These are phyloP conservation scores for Setaria viridis DNA, from an alignment of 202 grass and related monocot genomes.

Conservation along the genomic window DNA sequence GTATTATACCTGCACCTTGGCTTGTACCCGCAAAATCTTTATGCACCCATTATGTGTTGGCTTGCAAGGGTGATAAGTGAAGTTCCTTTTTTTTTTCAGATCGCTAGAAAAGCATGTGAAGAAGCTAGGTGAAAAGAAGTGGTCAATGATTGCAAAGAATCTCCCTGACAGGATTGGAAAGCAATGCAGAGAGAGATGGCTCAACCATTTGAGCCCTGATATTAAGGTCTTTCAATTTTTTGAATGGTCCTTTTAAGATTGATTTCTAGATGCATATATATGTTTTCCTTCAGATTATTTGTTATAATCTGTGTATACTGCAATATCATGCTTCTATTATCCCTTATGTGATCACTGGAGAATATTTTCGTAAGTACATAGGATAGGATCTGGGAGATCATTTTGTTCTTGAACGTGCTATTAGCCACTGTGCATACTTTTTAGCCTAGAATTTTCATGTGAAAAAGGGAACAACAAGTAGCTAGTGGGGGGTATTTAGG, in stretches of 20 bases:
- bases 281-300: background rate
- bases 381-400: background rate
- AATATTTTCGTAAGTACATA: background rate
- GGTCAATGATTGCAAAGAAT: slow-evolving; percentile 46
- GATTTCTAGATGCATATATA: background rate
- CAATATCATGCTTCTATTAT: background rate
- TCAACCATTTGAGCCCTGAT: slow-evolving; percentile 55
- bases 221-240: slow-evolving; percentile 42
- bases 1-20: background rate
- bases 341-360: background rate
- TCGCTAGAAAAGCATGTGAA: slow-evolving; percentile 31
- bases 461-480: background rate
- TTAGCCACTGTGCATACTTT: background rate
- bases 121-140: slow-evolving; percentile 33
- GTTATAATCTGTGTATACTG: background rate
- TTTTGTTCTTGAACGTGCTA: background rate
- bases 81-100: background rate
- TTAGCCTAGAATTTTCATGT: background rate
- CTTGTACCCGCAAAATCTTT: background rate
- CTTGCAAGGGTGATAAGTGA: background rate
- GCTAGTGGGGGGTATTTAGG: background rate
- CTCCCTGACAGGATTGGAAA: slow-evolving; percentile 48
- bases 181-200: slow-evolving; percentile 63
- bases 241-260: slow-evolving; percentile 11
- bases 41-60: background rate